Evolutionary conservation across 345 rosid genomes (phyloP).

Genomic region (Lepidium africanum): DNA sequence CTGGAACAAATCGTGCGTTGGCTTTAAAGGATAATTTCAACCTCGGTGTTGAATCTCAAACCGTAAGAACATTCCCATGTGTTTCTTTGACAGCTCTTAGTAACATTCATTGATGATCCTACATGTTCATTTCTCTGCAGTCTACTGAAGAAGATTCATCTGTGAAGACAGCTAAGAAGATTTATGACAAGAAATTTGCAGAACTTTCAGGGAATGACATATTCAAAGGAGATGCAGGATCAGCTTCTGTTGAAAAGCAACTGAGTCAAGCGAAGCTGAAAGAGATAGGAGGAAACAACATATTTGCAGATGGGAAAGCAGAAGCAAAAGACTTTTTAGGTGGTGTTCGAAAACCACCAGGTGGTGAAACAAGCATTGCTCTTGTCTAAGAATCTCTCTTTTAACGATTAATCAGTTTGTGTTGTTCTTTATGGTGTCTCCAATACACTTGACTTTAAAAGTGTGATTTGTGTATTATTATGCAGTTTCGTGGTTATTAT

Average conservation of each 20-base stretch:
- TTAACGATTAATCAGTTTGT: slow-evolving; percentile 26
- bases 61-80: not conserved
- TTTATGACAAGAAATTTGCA: slow-evolving; percentile 56
- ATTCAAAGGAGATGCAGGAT: slow-evolving; percentile 65
- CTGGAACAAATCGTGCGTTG: slow-evolving; percentile 54
- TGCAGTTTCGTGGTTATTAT: slow-evolving; percentile 9
- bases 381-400: slow-evolving; percentile 43
- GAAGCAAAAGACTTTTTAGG: slow-evolving; percentile 87
- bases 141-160: slow-evolving; percentile 45
- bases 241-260: slow-evolving; percentile 52
- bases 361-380: slow-evolving; percentile 94
- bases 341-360: slow-evolving; percentile 97
- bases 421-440: slow-evolving; percentile 30
- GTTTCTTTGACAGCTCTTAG: not conserved
- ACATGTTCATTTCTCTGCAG: slow-evolving; percentile 7
- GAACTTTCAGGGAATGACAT: slow-evolving; percentile 84
- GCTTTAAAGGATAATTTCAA: slow-evolving; percentile 64
- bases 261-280: slow-evolving; percentile 63
- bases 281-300: slow-evolving; percentile 82
- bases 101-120: not conserved
- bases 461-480: slow-evolving; percentile 33
- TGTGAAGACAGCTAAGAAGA: slow-evolving; percentile 84
- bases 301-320: slow-evolving; percentile 84
- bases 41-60: slow-evolving; percentile 45
- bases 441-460: slow-evolving; percentile 7